These are phyloP conservation scores for Gracilaria vermiculophylla DNA, from an alignment of 23 red algal genomes.

Conservation along the genomic window DNA sequence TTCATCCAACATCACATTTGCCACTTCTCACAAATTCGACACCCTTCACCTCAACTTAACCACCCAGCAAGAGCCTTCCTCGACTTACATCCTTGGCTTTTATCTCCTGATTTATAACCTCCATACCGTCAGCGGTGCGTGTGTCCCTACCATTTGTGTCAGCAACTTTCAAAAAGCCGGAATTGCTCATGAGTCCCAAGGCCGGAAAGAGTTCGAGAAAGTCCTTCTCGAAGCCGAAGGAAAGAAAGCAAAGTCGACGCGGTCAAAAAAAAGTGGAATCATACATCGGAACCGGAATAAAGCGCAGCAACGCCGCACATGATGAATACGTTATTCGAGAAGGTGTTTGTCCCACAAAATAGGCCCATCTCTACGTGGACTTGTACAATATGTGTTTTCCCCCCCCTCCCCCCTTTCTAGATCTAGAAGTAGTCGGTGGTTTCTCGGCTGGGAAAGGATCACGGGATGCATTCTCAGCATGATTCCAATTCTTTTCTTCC, in stretches of 20 bases:
- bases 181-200: background rate
- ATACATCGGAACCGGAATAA: slow-evolving; percentile 16
- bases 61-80: too few species aligned
- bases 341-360: background rate
- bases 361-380: background rate
- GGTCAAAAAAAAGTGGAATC: background rate
- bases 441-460: too few species aligned
- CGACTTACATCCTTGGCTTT: too few species aligned
- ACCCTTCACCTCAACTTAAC: too few species aligned
- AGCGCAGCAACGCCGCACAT: background rate
- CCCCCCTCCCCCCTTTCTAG: background rate
- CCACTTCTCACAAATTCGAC: too few species aligned
- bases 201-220: background rate
- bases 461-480: too few species aligned
- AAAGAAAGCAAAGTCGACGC: background rate
- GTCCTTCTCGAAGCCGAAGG: background rate
- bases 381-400: background rate
- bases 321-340: slow-evolving; percentile 17
- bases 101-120: too few species aligned
- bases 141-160: too few species aligned
- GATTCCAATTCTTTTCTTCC: background rate
- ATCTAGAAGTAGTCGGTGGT: too few species aligned
- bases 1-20: background rate
- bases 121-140: too few species aligned
- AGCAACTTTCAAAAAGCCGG: too few species aligned